phyloP scores from a whole-genome alignment of 306 rosid species.

The Ammopiptanthus mongolicus region DNA sequence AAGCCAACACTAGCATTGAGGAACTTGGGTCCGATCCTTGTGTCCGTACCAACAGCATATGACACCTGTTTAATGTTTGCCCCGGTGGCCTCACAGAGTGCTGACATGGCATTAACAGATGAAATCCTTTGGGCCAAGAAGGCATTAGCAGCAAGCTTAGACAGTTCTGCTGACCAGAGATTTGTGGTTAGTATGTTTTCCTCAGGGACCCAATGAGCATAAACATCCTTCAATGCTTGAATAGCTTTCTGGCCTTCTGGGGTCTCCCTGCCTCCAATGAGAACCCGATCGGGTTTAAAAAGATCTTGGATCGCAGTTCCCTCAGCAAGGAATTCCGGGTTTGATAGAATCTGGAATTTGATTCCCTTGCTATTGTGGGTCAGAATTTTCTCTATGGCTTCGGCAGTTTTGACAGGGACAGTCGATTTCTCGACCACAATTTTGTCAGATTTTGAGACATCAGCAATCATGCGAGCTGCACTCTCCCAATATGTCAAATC shows the following conservation, averaged over 20 bases:
- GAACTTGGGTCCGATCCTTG: constrained; percentile 95
- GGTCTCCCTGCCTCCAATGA: constrained; percentile 96
- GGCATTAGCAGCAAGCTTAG: constrained; percentile 98
- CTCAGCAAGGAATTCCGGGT: constrained; percentile 98
- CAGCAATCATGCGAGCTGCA: constrained; percentile 99
- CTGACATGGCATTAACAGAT: constrained; percentile 99
- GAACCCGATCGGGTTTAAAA: constrained; percentile 82
- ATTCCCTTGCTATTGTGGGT: constrained; percentile 95
- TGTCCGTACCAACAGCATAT: constrained; percentile 85
- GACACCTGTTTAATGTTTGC: constrained; percentile 81
- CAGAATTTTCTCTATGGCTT: constrained; percentile 93
- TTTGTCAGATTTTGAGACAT: constrained; percentile 88
- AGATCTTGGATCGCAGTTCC: constrained; percentile 96
- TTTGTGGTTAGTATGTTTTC: constrained; percentile 81
- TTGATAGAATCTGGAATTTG: constrained; percentile 86
- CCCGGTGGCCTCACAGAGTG: constrained; percentile 97
- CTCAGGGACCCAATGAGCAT: constrained; percentile 95
- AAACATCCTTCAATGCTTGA: constrained; percentile 65
- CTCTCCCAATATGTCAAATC: constrained; percentile 99
- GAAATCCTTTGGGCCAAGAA: constrained; percentile 98
- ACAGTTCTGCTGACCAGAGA: constrained; percentile 98
- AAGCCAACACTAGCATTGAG: constrained; percentile 98
- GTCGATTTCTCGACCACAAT: constrained; percentile 97
- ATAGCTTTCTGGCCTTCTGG: constrained; percentile 85
- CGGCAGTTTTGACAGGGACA: constrained; percentile 97